A percentile compares a stretch with the other conserved stretches of the same genome.
phyloP scores from a whole-genome alignment of 768 basidiomycete genomes.

The Boletus edulis region DNA sequence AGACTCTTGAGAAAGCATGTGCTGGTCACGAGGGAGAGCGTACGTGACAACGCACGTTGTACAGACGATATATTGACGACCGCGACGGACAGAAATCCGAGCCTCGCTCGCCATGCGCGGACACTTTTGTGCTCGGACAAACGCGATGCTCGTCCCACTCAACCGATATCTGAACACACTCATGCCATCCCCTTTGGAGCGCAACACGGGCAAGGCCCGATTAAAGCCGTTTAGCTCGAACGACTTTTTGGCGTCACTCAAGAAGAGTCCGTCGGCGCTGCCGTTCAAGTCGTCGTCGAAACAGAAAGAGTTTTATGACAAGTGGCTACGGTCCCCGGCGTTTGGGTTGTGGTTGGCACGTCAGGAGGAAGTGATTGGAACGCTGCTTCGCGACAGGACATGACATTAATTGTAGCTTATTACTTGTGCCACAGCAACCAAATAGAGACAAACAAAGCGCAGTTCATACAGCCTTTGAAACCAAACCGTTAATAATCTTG shows the following conservation, averaged over 20 bases:
- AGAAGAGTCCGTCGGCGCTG: constrained; percentile 63
- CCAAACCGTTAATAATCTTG: constrained; percentile 5
- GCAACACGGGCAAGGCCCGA: constrained; percentile 31
- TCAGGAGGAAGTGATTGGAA: constrained; percentile 70
- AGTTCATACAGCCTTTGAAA: constrained; percentile 14
- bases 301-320: constrained; percentile 72
- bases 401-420: too few relatives aligned
- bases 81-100: constrained; percentile 46
- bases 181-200: constrained; percentile 66
- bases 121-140: constrained; percentile 85
- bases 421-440: constrained; percentile 20
- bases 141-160: constrained; percentile 82
- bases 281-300: constrained; percentile 70
- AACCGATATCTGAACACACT: constrained; percentile 89
- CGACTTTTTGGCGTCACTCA: constrained; percentile 72
- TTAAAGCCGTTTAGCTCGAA: constrained; percentile 69
- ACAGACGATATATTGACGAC: background rate
- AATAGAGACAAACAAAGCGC: constrained; percentile 26
- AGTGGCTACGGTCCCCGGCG: constrained; percentile 70
- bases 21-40: constrained; percentile 47
- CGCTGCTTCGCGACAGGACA: constrained; percentile 40
- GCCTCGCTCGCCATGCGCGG: constrained; percentile 66
- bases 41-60: constrained; percentile 32
- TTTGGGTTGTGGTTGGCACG: constrained; percentile 79
- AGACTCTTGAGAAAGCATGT: constrained; percentile 64